Evolutionary conservation across 805 yeast species (phyloP), one percentile per base, ranked within the genome.

Genomic region (Lachancea nothofagi): DNA sequence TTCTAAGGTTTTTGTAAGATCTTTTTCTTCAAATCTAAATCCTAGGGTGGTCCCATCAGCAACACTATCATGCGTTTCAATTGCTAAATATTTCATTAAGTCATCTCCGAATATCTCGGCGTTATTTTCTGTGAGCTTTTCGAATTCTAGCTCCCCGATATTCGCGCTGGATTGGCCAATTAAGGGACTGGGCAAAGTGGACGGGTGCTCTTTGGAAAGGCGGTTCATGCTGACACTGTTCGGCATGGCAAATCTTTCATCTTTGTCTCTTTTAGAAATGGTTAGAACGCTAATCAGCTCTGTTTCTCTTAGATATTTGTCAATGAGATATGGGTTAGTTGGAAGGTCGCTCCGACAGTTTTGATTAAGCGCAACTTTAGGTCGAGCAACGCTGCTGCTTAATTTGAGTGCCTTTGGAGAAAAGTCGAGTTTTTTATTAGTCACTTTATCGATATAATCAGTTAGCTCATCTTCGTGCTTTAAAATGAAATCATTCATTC

Each of bases 401-500:
- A 81, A 62, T 36, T 75, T 78, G 44, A 81, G 61, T 7, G 66
- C 59, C 54, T 74, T 80, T 29, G 75, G 76, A 36, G 72, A 72
- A 54, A 80, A 80, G 50, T 80, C 90, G 50, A 80, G 62, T 49
- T 77, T 80, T 40, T 84, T 66, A 4, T 80, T 79, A 0, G 95
- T 82, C 22, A 89, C 70, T 43, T 74, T 76, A 53, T 78, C 85
- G 49, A 83, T 74, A 62, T 85, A 90, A 13, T 76, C 77, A n/a
- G 69, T 51, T 6, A 88, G 62, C 48, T 84, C 85, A 0, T 49
- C 61, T 38, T 70, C 70, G 51, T 82, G 80, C 12, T 64, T 67
- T 2, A 69, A 66, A 15, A 90, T 69, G 50, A 90, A 88, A 2
- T 40, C 48, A 59, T 93, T 90, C 77, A 90, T 71, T 24, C 65